Percentiles rank a stretch among this genome's conserved stretches.
phyloP scores from a whole-genome alignment of 2,329 filamentous ascomycete species.

The Ascosphaera apis region DNA sequence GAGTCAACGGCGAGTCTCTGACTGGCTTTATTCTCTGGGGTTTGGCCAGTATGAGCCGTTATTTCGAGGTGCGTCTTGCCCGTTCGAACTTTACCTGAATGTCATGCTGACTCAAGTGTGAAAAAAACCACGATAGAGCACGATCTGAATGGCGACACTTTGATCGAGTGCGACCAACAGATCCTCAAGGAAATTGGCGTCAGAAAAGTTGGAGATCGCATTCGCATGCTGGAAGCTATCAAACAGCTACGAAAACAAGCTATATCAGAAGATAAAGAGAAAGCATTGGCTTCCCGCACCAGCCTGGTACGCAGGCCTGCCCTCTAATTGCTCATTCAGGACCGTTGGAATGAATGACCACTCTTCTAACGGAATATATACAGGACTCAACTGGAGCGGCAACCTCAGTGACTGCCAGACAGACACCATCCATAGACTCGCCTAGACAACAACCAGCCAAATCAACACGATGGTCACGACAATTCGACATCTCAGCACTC shows the following conservation, averaged over 20 bases:
- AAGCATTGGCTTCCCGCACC: constrained; percentile 29
- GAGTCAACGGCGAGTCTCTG: constrained; percentile 77
- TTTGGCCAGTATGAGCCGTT: constrained; percentile 83
- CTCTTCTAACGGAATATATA: constrained; percentile 1
- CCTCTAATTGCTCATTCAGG: neutral
- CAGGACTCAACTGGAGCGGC: constrained; percentile 69
- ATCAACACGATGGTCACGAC: constrained; percentile 35
- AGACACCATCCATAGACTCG: constrained; percentile 40
- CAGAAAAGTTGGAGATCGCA: constrained; percentile 89
- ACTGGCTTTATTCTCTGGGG: constrained; percentile 77
- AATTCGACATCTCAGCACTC: constrained; percentile 39
- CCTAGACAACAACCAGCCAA: constrained; percentile 30
- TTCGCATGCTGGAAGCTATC: constrained; percentile 68
- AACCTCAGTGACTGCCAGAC: constrained; percentile 31
- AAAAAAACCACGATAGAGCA: constrained; percentile 31
- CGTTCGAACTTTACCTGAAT: neutral
- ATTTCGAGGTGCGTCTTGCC: constrained; percentile 36
- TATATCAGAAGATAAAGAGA: constrained; percentile 55
- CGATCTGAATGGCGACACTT: constrained; percentile 91
- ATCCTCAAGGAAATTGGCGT: constrained; percentile 96
- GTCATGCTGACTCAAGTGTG: neutral
- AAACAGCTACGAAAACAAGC: constrained; percentile 61
- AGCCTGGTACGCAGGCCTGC: neutral
- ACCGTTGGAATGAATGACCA: too few relatives aligned
- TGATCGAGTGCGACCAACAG: constrained; percentile 91